These are phyloP conservation scores for sweet orange (Citrus sinensis) DNA, from an alignment of 345 rosid genomes.

Conservation along the genomic window DNA sequence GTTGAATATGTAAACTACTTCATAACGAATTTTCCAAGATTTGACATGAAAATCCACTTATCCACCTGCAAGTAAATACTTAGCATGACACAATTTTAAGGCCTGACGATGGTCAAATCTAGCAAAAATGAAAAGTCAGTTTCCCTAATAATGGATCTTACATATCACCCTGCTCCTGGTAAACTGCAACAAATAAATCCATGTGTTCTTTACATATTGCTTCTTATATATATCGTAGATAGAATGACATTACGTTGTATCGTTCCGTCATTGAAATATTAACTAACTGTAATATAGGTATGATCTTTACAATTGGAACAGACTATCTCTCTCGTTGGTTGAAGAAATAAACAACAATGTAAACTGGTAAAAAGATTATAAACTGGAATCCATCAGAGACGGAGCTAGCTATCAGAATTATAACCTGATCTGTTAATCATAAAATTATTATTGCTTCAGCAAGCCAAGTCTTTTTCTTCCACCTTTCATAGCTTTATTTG, in stretches of 20 bases:
- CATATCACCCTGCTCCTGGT: not conserved
- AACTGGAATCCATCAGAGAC: not conserved
- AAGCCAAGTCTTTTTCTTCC: too few species aligned
- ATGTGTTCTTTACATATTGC: not conserved
- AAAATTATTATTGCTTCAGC: not conserved
- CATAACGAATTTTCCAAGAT: not conserved
- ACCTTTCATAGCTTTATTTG: not conserved
- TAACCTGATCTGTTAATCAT: not conserved
- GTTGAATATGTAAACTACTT: not conserved
- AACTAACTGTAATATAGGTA: too few species aligned
- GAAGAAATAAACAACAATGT: not conserved
- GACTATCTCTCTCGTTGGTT: not conserved
- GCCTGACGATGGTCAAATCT: too few species aligned
- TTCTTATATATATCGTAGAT: too few species aligned
- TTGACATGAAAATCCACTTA: not conserved
- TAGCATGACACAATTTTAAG: not conserved
- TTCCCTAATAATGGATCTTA: not conserved
- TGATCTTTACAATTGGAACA: not conserved
- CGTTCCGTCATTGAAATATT: too few species aligned
- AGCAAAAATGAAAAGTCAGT: too few species aligned
- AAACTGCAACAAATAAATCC: not conserved
- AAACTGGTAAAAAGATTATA: not conserved
- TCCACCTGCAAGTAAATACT: not conserved
- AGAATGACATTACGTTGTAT: too few species aligned
- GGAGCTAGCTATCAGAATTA: not conserved